Base-by-base conservation (phyloP, 1,139 yeast genomes). In the Hanseniaspora uvarum region DNA sequence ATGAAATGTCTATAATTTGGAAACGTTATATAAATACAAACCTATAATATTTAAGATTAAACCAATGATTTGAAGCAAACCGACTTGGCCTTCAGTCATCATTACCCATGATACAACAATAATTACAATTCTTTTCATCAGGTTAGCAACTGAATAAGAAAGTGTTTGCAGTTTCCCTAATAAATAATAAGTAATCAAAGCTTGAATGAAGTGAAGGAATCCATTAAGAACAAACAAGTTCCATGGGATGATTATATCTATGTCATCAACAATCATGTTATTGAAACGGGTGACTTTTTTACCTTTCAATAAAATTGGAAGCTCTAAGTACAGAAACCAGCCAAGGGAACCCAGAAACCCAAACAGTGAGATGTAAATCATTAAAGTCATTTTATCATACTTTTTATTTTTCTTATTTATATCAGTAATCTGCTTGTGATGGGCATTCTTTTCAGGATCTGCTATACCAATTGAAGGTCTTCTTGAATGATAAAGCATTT, bases 81-180 rank as follows among this genome's bases (percentile, higher is more conserved):
- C 61, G 26, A 65, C 56, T 7, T 52, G 36, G 40, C 46, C 46
- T 12, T 58, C 58, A 2, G 65, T 61, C 16, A 60, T 55, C 47
- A 60, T 60, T n/a, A 61, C 43, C 68, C 68, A 65, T 54, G 96
- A 86, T 39, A 84, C 86, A 21, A 84, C 72, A 56, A 92, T 89
- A 54, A 92, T 87, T 21, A 86, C 83, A 55, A 92, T 87, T 62
- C 96, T 79, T 68, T 92, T 92, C 70, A 89, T 74, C 62, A 92
- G 79, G 63, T 86, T 86, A 44, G 97, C 97, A 62, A 92, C 87
- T 30, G 95, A 85, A 69, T 92, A 92, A 56, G 94, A 86, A 50
- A 92, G 86, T 0, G 97, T 94, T n/a, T 94, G 81, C 34, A 92
- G 80, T 65, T 83, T 75, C 24, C 97, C 96, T 59, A 92, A 73